Evolutionary conservation across 2,329 filamentous ascomycete species (phyloP).

Genomic region (Cladophialophora chaetospira): DNA sequence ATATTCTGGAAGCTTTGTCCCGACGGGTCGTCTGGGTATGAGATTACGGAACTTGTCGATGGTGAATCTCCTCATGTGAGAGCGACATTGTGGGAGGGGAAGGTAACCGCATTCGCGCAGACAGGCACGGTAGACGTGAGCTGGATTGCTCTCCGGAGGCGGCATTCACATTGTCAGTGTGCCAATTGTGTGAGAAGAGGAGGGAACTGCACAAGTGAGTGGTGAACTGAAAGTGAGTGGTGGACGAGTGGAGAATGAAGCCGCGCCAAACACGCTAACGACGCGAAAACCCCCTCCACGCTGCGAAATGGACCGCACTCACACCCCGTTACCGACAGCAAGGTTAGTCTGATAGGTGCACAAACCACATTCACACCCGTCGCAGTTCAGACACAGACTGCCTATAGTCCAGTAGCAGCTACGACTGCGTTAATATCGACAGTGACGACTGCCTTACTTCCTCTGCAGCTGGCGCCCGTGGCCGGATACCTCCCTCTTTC

Average conservation of each 20-base stretch:
- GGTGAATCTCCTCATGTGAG: conserved; percentile 53
- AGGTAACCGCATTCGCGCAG: conserved; percentile 63
- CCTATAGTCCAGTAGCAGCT: neutral
- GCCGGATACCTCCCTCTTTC: neutral
- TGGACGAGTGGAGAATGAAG: neutral
- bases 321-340: neutral
- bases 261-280: conserved; percentile 10
- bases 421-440: neutral
- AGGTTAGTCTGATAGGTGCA: neutral
- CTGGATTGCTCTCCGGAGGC: conserved; percentile 31
- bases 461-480: neutral
- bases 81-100: conserved; percentile 57
- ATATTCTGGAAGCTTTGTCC: conserved; percentile 28
- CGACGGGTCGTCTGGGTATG: conserved; percentile 17
- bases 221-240: neutral
- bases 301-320: neutral
- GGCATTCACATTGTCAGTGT: conserved; percentile 12
- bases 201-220: neutral
- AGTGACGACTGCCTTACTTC: neutral
- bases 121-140: conserved; percentile 57
- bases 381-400: neutral
- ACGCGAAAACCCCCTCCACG: conserved; percentile 3
- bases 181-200: neutral
- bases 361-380: neutral
- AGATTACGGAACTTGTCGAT: conserved; percentile 51